Conservation (phyloP, 768 basidiomycete species). For the Suillus fuscotomentosus region DNA sequence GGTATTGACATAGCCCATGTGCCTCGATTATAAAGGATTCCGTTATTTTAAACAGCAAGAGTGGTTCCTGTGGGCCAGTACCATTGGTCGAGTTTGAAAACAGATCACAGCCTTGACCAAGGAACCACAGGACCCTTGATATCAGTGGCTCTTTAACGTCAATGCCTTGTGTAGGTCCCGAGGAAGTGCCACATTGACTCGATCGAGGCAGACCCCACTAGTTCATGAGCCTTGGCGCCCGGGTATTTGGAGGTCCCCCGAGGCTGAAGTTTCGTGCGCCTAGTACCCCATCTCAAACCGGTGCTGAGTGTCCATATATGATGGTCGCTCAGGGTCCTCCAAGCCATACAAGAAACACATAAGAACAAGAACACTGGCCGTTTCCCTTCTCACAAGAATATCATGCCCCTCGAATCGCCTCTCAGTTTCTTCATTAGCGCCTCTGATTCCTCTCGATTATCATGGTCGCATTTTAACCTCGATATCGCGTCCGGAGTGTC, state of each 20-base stretch:
- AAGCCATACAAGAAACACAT: not conserved
- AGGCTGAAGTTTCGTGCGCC: not conserved
- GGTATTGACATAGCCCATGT: not conserved
- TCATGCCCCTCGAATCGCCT: not conserved
- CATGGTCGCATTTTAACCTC: slow-evolving; percentile 10
- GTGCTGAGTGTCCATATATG: not conserved
- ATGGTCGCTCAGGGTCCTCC: not conserved
- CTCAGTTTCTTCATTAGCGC: not conserved
- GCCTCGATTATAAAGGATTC: not conserved
- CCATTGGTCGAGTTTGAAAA: not conserved
- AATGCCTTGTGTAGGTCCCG: not conserved
- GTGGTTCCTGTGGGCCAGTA: not conserved
- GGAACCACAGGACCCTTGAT: not conserved
- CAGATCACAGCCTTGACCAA: not conserved
- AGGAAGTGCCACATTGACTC: not conserved
- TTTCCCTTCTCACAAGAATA: not conserved
- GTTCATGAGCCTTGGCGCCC: not conserved
- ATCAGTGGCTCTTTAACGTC: not conserved
- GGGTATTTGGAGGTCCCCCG: not conserved
- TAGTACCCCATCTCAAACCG: not conserved
- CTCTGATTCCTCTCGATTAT: not conserved
- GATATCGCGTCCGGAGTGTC: slow-evolving; percentile 20
- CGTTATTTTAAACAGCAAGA: not conserved
- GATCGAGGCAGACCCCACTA: not conserved
- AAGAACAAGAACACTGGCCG: not conserved